phyloP scores from a whole-genome alignment of 768 basidiomycete species.

The Tylopilus plumbeoviolaceoides region DNA sequence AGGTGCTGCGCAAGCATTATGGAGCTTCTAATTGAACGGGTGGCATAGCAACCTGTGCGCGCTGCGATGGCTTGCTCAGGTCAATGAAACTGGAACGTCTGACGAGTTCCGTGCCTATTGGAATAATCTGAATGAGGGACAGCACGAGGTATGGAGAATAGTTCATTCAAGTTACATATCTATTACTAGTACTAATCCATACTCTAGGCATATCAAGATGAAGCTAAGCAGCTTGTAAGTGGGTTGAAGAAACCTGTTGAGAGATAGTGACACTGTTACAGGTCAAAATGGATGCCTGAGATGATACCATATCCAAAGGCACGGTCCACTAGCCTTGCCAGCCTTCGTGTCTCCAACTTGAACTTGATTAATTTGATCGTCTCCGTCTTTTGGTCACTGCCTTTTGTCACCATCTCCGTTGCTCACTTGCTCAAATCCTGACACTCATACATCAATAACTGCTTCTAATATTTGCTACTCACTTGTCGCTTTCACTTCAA shows the following conservation, averaged over 20 bases:
- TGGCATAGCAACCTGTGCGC: background rate
- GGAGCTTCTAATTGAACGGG: background rate
- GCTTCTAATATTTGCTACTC: too few species aligned
- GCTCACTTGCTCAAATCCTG: too few species aligned
- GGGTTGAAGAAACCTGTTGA: background rate
- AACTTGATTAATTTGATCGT: too few species aligned
- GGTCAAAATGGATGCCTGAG: background rate
- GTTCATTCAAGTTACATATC: background rate
- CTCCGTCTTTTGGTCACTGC: too few species aligned
- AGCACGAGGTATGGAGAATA: background rate
- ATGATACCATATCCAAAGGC: background rate
- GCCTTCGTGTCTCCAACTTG: too few species aligned
- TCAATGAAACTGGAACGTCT: background rate
- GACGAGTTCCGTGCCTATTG: background rate
- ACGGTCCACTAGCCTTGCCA: too few species aligned
- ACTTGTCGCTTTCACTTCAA: too few species aligned
- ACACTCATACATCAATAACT: too few species aligned
- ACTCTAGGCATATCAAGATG: background rate
- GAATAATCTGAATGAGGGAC: background rate
- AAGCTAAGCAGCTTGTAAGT: background rate
- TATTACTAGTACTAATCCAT: background rate
- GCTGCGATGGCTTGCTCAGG: background rate
- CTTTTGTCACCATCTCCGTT: too few species aligned
- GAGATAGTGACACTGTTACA: background rate
- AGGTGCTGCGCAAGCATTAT: too few species aligned